These are phyloP conservation scores for Solanum virginianum DNA, from an alignment of 257 asterid genomes.

Conservation along the genomic window DNA sequence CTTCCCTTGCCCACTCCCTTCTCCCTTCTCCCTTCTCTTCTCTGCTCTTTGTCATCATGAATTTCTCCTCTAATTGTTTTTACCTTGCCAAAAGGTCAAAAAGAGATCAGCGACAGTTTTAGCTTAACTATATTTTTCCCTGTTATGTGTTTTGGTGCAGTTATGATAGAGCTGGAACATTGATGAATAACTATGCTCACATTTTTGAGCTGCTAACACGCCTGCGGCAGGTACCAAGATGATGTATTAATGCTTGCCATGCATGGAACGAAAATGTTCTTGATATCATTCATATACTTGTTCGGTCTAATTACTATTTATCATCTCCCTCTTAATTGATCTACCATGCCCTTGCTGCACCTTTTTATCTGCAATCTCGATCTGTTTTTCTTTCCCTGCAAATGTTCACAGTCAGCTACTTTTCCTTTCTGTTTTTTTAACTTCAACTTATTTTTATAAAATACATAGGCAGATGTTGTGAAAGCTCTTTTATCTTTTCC, in stretches of 20 bases:
- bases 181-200: conserved; percentile 84
- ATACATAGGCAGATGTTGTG: neutral
- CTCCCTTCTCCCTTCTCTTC: neutral
- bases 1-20: neutral
- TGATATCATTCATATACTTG: neutral
- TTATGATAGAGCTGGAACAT: conserved; percentile 57
- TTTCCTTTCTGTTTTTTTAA: neutral
- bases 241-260: neutral
- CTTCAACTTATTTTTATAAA: neutral
- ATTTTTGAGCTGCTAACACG: conserved; percentile 86
- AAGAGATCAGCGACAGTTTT: neutral
- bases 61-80: neutral
- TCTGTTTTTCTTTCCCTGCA: neutral
- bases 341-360: neutral
- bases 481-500: neutral
- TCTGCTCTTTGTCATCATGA: neutral
- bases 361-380: neutral
- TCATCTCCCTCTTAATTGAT: neutral
- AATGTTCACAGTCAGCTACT: neutral
- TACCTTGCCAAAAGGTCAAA: neutral
- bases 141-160: conserved; percentile 26
- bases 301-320: neutral
- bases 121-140: neutral
- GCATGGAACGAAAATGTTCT: neutral
- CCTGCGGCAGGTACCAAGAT: conserved; percentile 64